Evolutionary conservation across 805 yeast genomes (phyloP), one percentile per base, ranked within the genome.

Genomic region (Candida orba): DNA sequence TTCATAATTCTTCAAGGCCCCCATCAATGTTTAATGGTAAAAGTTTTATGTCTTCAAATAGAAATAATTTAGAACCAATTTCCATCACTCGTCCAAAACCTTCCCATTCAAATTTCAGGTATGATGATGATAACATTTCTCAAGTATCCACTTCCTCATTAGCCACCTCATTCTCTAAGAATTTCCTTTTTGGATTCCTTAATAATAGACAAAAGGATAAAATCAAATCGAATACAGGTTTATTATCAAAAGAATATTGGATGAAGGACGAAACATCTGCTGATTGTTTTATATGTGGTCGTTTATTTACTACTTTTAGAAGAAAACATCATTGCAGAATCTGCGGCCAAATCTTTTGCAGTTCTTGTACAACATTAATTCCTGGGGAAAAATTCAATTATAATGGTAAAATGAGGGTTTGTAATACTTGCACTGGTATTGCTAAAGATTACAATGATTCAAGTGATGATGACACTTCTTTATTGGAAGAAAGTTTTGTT

Each of bases 261-360:
- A 82, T 91, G 87, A 88, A 90, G 55, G 97, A 91, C 65, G 85
- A 91, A 35, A 85, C 88, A 46, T 95, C 95, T 0, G 76, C 81
- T 8, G 93, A 88, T 49, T 91, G 99, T 57, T 78, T 88, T 45
- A 73, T 82, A 14, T 91, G 98, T 62, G 86, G 84, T 44, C 73
- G 79, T 43, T 76, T 78, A 4, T 91, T 91, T 58, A 77, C 84
- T 1, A 84, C 97, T 0, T 90, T 89, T 64, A 68, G 96, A 59
- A 71, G 99, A 52, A 84, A 86, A 51, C 99, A 91, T 59, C 99
- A 91, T 63, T 91, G 99, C 58, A 69, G 99, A 42, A 80, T 91
- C 31, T 91, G 99, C 64, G 99, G 99, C 3, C 96, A 90, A 61
- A 90, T 91, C 39, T 91, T 90, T 58, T 91, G 99, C 62, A 73